Base-by-base conservation (phyloP, 495 filamentous ascomycete genomes). In the Lasiosphaeria ovina region DNA sequence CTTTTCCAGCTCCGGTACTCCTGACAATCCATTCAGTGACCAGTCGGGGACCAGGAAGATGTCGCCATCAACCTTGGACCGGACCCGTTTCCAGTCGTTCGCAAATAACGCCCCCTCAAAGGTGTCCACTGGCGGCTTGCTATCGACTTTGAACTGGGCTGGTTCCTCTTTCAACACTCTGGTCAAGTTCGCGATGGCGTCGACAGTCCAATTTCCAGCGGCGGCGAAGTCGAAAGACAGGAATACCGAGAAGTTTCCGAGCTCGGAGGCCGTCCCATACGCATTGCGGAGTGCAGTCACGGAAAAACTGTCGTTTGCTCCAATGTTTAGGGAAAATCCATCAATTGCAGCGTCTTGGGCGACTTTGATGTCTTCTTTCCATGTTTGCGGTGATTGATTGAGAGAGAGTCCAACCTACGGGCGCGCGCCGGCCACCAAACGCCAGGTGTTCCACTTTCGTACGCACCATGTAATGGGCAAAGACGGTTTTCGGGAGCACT, bases 1-100 rank as follows among this genome's bases (percentile, higher is more conserved):
- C 71, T 84, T 84, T 60, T 74, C 75, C 56, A 79, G 80, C 5
- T 73, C 67, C 3, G 87, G 83, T 12, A 90, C 74, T 1, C 44
- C 44, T 47, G 12, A 9, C 12, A 47, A n/a, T 3, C 16, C 6
- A 47, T 42, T 8, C 38, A 12, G 38, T 50, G 69, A 59, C 63
- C 4, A 66, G 53, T 69, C 66, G 8, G 72, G 72, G 48, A 72
- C 64, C 31, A 74, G 71, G 54, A 69, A 72, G 42, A 63, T 62
- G n/a, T 67, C 61, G 34, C 65, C 68, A 12, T 63, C 55, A 24
- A 33, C 58, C 49, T 72, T 71, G 54, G n/a, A 38, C 34, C 52
- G 36, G 52, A 72, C 71, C 12, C 64, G 51, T 11, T 35, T 57
- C 69, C 69, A 74, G 6, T 64, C 45, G 11, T 67, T 65, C 9